Evolutionary conservation across 768 basidiomycete species (phyloP), one percentile per base, ranked within the genome.

Genomic region (Phylloporus sp.): DNA sequence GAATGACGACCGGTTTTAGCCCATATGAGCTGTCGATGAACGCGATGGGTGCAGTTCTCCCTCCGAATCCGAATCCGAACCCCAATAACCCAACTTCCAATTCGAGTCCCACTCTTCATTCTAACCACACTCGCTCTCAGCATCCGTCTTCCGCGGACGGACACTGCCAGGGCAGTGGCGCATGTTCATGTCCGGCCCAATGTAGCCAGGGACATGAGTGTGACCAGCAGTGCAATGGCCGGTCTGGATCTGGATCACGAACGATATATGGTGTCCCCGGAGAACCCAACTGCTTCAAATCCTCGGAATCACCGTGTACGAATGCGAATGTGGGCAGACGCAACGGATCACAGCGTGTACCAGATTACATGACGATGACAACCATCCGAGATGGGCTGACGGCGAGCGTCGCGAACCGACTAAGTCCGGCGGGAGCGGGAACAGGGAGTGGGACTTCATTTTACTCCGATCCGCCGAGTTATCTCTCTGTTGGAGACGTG

Each of bases 281-380:
- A 10, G 72, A 73, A 46, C 52, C 69, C n/a, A 62, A 52, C 7
- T 31, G 46, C 9, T 27, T 47, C 33, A 57, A 57, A 44, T 18
- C 47, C 17, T 36, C 42, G 6, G 55, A 56, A 11, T 42, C 48
- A n/a, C 15, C 54, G 39, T 18, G 53, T 6, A 21, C 46, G 15
- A 48, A 33, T 27, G 6, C 48, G n/a, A 53, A 4, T 20, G 28
- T 36, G 5, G 11, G 52, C 13, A 48, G 52, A 27, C 59, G 59
- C 9, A 34, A 46, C n/a, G 47, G 50, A 26, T 50, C 63, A 2
- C 45, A 56, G 11, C 64, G 64, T 27, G 40, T 67, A 15, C 64
- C 64, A 1, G 64, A 65, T 28, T 65, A 64, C 7, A 65, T 67
- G 64, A 40, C 59, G 10, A 65, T 67, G 64, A 65, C 65, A 6